Base-by-base conservation (phyloP, 148 eudicot genomes). In the Mesembryanthemum crystallinum region DNA sequence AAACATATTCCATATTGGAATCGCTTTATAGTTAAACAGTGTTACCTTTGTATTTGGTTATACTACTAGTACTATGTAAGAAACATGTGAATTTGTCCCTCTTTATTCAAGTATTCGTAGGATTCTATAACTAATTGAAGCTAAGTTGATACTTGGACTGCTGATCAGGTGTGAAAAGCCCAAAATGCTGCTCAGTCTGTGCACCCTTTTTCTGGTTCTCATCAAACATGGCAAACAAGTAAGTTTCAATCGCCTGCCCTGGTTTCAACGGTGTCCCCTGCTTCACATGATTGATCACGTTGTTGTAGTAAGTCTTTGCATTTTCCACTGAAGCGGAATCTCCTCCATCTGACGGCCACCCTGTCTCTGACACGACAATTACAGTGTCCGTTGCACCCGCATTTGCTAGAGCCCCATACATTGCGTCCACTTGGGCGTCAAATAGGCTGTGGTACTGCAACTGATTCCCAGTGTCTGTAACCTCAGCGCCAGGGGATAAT, bases 401-500 rank as follows among this genome's bases (percentile, higher is more conserved):
- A 9, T 69, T 82, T 8, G 68, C 82, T 18, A 81, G 27, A 2
- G 89, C 86, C 3, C 83, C 76, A 62, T 86, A 84, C 12, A 77
- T 59, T 24, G 82, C 47, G 18, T 88, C 91, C 64, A 87, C 30
- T 79, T 85, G 71, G 3, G 89, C 92, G 70, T 86, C 86, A 64
- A 88, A 88, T 30, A 88, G 67, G 73, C 82, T 89, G 57, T 65
- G 74, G 63, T 89, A 89, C 4, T 79, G 76, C 57, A 65, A 29
- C 5, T 64, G 72, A 45, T 42, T 13, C 6, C 25, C 69, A 0
- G 64, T 54, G 23, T 81, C 83, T 0, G 43, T 51, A 8, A 80
- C 82, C 13, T 55, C 67, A 20, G 58, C 66, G 14, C 63, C 60
- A 5, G 71, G 57, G 8, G 82, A 12, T 0, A 87, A 81, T 11